phyloP scores from a whole-genome alignment of 176 grass and related monocot species.

The Pharus latifolius region DNA sequence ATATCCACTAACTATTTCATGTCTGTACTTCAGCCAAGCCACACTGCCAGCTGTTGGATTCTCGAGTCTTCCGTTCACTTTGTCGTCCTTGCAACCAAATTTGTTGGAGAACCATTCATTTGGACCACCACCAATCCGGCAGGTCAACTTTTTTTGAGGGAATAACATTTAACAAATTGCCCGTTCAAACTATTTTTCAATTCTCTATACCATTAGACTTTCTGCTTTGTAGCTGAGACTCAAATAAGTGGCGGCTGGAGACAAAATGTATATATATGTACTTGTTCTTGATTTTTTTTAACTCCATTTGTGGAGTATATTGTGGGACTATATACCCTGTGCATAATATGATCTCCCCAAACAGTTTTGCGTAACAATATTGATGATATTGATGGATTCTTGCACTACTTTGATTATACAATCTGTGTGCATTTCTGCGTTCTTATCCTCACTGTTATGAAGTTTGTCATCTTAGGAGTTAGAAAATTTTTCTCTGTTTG shows the following conservation, averaged over 20 bases:
- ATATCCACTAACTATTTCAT: background rate
- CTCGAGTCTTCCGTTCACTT: conserved; percentile 22
- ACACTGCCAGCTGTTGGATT: conserved; percentile 28
- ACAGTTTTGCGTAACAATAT: conserved; percentile 24
- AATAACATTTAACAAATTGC: conserved; percentile 15
- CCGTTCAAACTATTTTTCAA: conserved; percentile 2
- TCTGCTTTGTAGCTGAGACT: background rate
- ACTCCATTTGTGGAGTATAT: background rate
- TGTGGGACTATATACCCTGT: background rate
- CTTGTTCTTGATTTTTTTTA: background rate
- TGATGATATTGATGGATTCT: background rate
- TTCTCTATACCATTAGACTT: conserved; percentile 4
- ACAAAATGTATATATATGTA: conserved; percentile 24
- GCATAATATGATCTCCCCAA: conserved; percentile 1
- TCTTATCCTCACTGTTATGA: too few species aligned
- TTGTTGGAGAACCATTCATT: conserved; percentile 47
- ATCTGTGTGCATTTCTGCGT: background rate
- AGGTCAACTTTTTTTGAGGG: conserved; percentile 58
- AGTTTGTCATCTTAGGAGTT: too few species aligned
- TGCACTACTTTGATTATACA: background rate
- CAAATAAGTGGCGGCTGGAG: conserved; percentile 23
- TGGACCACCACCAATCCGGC: conserved; percentile 41
- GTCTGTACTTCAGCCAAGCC: conserved; percentile 31
- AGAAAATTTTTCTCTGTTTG: too few species aligned
- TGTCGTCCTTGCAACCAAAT: conserved; percentile 33